Evolutionary conservation across 1,139 yeast genomes (phyloP).

Genomic region (Geotrichum aggregatum): DNA sequence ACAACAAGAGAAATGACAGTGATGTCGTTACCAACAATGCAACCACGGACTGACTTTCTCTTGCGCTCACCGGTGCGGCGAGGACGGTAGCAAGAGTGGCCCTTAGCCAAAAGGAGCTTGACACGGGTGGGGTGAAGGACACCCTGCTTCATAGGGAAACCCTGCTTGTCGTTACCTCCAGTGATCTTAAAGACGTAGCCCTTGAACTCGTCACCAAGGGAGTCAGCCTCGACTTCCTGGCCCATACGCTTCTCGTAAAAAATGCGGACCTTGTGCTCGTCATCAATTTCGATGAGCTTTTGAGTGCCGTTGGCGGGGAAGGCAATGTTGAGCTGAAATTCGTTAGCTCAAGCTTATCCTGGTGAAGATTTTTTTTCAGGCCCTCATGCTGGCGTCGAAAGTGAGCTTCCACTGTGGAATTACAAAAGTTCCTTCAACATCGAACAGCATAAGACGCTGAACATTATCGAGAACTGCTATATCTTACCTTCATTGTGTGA

Average conservation of each 20-base stretch:
- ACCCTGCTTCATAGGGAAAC: conserved; percentile 99
- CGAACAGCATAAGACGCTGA: not conserved
- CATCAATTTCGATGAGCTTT: conserved; percentile 95
- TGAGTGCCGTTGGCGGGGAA: conserved; percentile 99
- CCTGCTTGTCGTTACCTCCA: conserved; percentile 99
- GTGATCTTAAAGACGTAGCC: conserved; percentile 98
- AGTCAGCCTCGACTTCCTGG: conserved; percentile 98
- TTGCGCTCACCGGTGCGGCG: conserved; percentile 99
- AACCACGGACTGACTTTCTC: conserved; percentile 99
- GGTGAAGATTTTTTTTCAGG: not conserved
- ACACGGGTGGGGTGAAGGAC: conserved; percentile 99
- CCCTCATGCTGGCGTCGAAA: not conserved
- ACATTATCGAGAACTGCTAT: not conserved
- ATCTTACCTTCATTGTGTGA: conserved; percentile 21
- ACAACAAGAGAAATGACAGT: conserved; percentile 90
- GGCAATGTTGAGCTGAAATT: conserved; percentile 80
- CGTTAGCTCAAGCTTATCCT: conserved; percentile 6
- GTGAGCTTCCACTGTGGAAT: no score
- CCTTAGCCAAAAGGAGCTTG: conserved; percentile 87
- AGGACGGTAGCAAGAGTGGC: conserved; percentile 99
- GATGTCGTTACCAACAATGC: conserved; percentile 96
- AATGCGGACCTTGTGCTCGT: conserved; percentile 97
- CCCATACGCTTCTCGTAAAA: conserved; percentile 99
- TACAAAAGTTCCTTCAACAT: not conserved
- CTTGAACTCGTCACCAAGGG: conserved; percentile 97